phyloP scores from a whole-genome alignment of 257 asterid genomes.

The Solanum microdontum region DNA sequence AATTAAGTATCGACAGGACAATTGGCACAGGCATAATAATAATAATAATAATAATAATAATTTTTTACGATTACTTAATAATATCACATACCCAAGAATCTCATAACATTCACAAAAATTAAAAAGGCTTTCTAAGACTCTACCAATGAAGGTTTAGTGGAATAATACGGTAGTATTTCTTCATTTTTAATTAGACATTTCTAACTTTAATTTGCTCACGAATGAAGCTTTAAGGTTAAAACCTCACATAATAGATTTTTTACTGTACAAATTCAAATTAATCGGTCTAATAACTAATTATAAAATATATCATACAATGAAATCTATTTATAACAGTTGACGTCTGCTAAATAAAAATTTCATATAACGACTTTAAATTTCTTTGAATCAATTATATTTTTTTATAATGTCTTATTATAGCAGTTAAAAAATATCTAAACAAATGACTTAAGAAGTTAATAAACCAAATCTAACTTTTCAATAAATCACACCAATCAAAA shows the following conservation, averaged over 20 bases:
- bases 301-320: background rate
- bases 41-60: too few species aligned
- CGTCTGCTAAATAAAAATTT: background rate
- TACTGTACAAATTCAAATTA: background rate
- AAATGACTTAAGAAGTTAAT: background rate
- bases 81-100: background rate
- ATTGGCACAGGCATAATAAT: background rate
- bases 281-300: background rate
- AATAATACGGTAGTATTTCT: background rate
- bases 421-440: background rate
- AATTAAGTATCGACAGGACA: too few species aligned
- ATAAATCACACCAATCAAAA: background rate
- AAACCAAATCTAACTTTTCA: background rate
- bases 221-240: background rate
- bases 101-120: background rate
- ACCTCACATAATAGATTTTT: background rate
- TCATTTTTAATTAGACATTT: background rate
- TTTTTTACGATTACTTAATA: background rate
- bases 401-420: background rate
- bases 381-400: background rate
- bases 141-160: background rate
- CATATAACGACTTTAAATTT: background rate
- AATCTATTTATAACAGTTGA: background rate
- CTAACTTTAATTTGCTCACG: rapidly evolving
- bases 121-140: background rate